phyloP scores from a whole-genome alignment of 768 basidiomycete species.

The Lentinula aciculospora region DNA sequence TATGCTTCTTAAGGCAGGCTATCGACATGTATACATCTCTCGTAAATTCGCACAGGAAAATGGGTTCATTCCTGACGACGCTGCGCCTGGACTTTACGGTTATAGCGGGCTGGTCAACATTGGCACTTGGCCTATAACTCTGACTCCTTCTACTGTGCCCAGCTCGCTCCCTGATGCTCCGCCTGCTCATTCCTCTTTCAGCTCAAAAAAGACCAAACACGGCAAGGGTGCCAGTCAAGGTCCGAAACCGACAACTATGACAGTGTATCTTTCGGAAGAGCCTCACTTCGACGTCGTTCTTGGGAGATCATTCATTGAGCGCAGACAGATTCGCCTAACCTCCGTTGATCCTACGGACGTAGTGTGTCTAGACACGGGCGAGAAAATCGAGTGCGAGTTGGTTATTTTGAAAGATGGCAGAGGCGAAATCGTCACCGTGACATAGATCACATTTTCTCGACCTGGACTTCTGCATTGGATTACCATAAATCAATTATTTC shows the following conservation, averaged over 20 bases:
- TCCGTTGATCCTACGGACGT: conserved; percentile 84
- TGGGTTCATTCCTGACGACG: conserved; percentile 83
- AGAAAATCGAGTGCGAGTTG: conserved; percentile 87
- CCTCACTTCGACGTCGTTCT: conserved; percentile 94
- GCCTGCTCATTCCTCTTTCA: neutral
- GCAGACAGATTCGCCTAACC: conserved; percentile 76
- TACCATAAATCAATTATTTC: too few relatives aligned
- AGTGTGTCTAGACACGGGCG: conserved; percentile 87
- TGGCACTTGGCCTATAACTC: conserved; percentile 83
- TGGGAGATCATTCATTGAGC: conserved; percentile 81
- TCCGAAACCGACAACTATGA: conserved; percentile 37
- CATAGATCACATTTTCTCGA: conserved; percentile 28
- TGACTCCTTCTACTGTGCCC: conserved; percentile 36
- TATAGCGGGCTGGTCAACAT: conserved; percentile 86
- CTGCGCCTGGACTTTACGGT: conserved; percentile 89
- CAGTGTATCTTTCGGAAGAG: conserved; percentile 90
- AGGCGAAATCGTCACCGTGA: conserved; percentile 88
- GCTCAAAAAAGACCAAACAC: neutral
- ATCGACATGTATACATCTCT: conserved; percentile 93
- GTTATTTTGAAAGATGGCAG: conserved; percentile 89
- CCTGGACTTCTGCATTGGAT: neutral
- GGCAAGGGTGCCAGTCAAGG: conserved; percentile 8
- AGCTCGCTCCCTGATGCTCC: conserved; percentile 21
- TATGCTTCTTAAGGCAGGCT: conserved; percentile 90
- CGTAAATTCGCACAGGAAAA: conserved; percentile 86